Base-by-base conservation (phyloP, 345 rosid species). In the Moringa oleifera region DNA sequence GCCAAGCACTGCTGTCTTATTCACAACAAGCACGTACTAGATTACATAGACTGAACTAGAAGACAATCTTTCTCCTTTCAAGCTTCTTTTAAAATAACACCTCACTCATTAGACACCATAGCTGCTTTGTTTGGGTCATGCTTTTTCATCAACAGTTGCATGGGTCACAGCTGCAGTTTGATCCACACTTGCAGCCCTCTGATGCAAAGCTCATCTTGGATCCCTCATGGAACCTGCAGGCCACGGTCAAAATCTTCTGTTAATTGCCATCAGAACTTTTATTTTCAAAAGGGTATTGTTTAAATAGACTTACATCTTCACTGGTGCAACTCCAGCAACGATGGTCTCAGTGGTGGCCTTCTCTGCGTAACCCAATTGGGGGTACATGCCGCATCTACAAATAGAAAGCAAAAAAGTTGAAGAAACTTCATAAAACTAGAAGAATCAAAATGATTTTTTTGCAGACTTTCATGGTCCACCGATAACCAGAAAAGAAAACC, bases 151-250 rank as follows among this genome's bases (percentile, higher is more conserved):
- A 59, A 71, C 97, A 90, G 33, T 16, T 66, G 73, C 79, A 83
- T 25, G 71, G 71, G 47, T 80, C 79, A 51, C 96, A 89, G 28
- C 47, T 53, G 78, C 95, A 87, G 92, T 36, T 83, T 41, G 87
- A 69, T 70, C 92, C 95, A 23, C 97, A 90, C 73, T 76, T 85
- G 76, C 97, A 90, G 25, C 65, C 81, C 20, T 76, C 92, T 18
- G 75, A 74, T 55, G 52, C 71, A 53, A 23, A 51, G 72, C 70
- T 66, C 83, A 68, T 73, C 80, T 75, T 78, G 0, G 75, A 56
- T 28, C 17, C 55, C 72, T 75, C 78, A 31, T n/a, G 20, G 47
- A 22, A 12, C 79, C 85, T 83, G 68, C 61, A 53, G 18, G n/a
- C n/a, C n/a, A n/a, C n/a, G n/a, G n/a, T n/a, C n/a, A n/a, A n/a